Evolutionary conservation across 441 rosid species (phyloP).

Genomic region (Bocquillonia castaneifolia): DNA sequence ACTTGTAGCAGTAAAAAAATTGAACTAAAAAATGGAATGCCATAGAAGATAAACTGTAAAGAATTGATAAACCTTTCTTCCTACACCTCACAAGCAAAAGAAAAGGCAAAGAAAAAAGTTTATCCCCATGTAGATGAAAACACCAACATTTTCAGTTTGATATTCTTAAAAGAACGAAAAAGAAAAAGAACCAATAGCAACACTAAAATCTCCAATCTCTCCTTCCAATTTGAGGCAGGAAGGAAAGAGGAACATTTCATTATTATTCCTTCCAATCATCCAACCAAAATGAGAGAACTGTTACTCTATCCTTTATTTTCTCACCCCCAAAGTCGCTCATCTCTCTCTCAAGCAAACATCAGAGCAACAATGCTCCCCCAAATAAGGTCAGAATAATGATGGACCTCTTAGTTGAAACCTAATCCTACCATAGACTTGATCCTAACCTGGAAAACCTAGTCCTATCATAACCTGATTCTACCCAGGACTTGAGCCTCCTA

Average conservation of each 20-base stretch:
- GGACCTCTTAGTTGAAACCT: too few relatives aligned
- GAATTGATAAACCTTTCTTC: background rate
- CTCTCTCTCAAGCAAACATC: background rate
- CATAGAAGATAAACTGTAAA: background rate
- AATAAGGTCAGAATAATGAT: background rate
- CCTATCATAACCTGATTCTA: background rate
- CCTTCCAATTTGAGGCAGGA: background rate
- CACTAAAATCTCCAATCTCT: too few relatives aligned
- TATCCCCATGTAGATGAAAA: background rate
- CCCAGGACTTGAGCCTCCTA: background rate
- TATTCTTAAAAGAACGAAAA: background rate
- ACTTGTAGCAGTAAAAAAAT: background rate
- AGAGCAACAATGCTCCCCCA: background rate
- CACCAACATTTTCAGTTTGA: background rate
- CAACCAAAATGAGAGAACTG: constrained; percentile 3
- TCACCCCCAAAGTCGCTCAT: background rate
- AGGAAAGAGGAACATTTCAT: background rate
- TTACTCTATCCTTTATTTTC: background rate
- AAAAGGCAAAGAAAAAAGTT: background rate
- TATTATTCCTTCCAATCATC: background rate
- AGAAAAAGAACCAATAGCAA: background rate
- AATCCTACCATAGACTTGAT: too few relatives aligned
- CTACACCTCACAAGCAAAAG: background rate
- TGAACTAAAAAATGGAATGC: background rate
- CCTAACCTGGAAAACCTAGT: background rate